A percentile compares a stretch with the other conserved stretches of the same genome.
These are phyloP conservation scores for Pisolithus microcarpus DNA, from an alignment of 768 basidiomycete species.

Conservation along the genomic window DNA sequence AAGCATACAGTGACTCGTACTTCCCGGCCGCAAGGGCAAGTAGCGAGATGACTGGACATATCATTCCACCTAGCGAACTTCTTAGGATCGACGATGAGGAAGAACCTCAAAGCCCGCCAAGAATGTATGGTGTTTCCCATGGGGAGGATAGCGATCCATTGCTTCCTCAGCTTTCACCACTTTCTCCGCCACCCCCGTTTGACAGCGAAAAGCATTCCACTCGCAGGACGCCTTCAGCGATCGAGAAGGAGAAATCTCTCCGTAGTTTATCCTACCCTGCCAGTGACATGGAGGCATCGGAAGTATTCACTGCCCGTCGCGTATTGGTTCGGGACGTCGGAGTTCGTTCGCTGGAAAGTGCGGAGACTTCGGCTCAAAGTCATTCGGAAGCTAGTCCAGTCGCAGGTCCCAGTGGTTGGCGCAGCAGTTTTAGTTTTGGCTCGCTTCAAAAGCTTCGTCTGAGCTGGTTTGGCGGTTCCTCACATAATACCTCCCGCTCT, in stretches of 20 bases:
- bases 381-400: conserved; percentile 12
- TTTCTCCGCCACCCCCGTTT: conserved; percentile 34
- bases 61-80: conserved; percentile 32
- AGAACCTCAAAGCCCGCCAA: conserved; percentile 18
- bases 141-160: conserved; percentile 13
- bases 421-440: conserved; percentile 37
- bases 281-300: conserved; percentile 27
- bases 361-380: conserved; percentile 5
- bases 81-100: conserved; percentile 30
- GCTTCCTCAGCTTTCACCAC: conserved; percentile 26
- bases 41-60: conserved; percentile 27
- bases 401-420: conserved; percentile 28
- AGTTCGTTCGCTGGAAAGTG: conserved; percentile 20
- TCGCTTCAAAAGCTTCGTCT: conserved; percentile 43
- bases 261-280: conserved; percentile 26
- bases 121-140: conserved; percentile 21
- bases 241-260: conserved; percentile 30
- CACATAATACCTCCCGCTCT: conserved; percentile 24
- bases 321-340: conserved; percentile 32
- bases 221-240: conserved; percentile 18
- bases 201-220: conserved; percentile 25
- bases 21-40: conserved; percentile 20
- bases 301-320: conserved; percentile 31
- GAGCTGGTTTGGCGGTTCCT: conserved; percentile 50
- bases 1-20: conserved; percentile 17